phyloP scores from a whole-genome alignment of 2,329 filamentous ascomycete genomes.

The Beauveria pseudobassiana region DNA sequence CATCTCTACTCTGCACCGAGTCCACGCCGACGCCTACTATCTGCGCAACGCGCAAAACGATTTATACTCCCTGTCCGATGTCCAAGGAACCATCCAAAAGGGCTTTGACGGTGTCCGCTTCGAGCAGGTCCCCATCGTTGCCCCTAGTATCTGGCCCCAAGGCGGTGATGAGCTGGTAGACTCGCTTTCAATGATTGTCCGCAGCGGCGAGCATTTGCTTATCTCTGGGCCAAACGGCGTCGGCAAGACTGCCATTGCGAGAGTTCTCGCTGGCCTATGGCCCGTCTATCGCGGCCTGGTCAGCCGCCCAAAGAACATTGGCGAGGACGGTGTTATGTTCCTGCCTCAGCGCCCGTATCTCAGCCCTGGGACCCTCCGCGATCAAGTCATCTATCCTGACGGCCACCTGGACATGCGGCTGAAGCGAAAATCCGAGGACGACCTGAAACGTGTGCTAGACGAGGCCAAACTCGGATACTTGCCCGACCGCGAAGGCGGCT shows the following conservation, averaged over 20 bases:
- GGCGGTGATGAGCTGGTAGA: constrained; percentile 90
- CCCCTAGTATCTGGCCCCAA: constrained; percentile 78
- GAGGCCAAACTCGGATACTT: constrained; percentile 83
- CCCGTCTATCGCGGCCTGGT: constrained; percentile 91
- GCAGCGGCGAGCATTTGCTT: constrained; percentile 84
- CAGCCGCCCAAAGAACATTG: constrained; percentile 71
- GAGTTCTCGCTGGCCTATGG: constrained; percentile 88
- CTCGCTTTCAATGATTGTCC: constrained; percentile 80
- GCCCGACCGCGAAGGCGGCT: constrained; percentile 85
- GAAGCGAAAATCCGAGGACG: constrained; percentile 66
- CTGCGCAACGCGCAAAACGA: constrained; percentile 61
- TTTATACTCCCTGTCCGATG: constrained; percentile 80
- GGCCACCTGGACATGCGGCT: constrained; percentile 90
- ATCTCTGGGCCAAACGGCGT: constrained; percentile 94
- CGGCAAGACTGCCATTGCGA: constrained; percentile 82
- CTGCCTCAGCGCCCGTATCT: constrained; percentile 90
- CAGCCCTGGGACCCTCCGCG: constrained; percentile 82
- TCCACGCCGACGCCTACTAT: constrained; percentile 84
- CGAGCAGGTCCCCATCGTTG: constrained; percentile 88
- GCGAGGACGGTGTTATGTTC: constrained; percentile 95
- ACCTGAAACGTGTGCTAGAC: constrained; percentile 71
- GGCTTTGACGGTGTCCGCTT: constrained; percentile 92
- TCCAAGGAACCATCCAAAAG: constrained; percentile 88
- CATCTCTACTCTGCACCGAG: constrained; percentile 88
- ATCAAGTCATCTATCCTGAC: constrained; percentile 97